Evolutionary conservation across 2,329 filamentous ascomycete genomes (phyloP), one percentile per base, ranked within the genome.

Genomic region (Microdochium paspali): DNA sequence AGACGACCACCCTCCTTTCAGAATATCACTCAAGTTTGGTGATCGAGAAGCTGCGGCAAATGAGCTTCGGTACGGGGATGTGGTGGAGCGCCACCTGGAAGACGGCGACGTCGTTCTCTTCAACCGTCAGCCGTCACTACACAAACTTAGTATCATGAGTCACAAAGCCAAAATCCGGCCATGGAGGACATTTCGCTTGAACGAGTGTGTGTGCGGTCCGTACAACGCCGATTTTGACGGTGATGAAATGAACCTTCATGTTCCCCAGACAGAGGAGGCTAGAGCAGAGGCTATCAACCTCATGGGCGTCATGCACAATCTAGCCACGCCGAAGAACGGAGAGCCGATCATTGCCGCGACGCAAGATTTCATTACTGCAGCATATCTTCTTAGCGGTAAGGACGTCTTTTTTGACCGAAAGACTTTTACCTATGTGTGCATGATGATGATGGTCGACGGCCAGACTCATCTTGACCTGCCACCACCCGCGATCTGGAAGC

Each of bases 191-290:
- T 97, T 98, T 63, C 85, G 93, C 47, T 76, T 98, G 18, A 98
- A 98, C 62, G 93, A 98, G 64, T 98, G 93, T 78, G 93, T 95
- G 1, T 98, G 93, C 67, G 90, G 87, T 51, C 93, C 93, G 3
- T 98, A 98, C 74, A 98, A 98, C 58, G 93, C 93, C 48, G 93
- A 98, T 78, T 98, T 98, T 56, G 93, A 98, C 59, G 93, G 93
- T 50, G 93, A 98, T 58, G 93, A 98, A 66, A 98, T 98, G 93
- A 98, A 98, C 58, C 69, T 98, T 44, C 93, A 98, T 67, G 90
- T 98, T 15, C 93, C 93, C 2, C 93, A 98, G 63, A 97, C 93
- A 0, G 93, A 98, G 69, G 93, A 98, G 66, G 91, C 93, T 10
- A 80, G 93, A 49, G 88, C 91, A 2, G 93, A 98, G 66, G 93